phyloP scores from a whole-genome alignment of 2,329 filamentous ascomycete genomes.

The Didymella sp. region DNA sequence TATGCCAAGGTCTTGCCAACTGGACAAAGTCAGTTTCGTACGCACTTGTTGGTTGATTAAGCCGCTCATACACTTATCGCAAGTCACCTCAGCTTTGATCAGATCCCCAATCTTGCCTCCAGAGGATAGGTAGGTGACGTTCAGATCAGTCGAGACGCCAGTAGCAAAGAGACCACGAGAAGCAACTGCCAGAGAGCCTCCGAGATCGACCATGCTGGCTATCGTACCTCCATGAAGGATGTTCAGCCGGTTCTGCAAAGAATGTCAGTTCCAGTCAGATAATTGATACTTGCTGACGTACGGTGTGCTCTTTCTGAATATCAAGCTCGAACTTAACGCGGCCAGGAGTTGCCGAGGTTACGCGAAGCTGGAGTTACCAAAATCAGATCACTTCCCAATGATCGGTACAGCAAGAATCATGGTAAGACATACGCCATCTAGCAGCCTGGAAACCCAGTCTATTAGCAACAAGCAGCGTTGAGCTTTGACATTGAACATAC shows the following conservation, averaged over 20 bases:
- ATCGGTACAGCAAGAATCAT: background rate
- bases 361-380: slow-evolving; percentile 62
- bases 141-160: slow-evolving; percentile 71
- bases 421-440: slow-evolving; percentile 48
- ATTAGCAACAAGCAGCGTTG: slow-evolving; percentile 1
- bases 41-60: too few relatives aligned
- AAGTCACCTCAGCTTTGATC: slow-evolving; percentile 66
- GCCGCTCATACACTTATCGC: slow-evolving; percentile 65
- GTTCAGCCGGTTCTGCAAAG: slow-evolving; percentile 71
- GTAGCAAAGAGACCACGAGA: slow-evolving; percentile 70
- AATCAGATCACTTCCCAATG: too few relatives aligned
- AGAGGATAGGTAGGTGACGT: slow-evolving; percentile 69
- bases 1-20: slow-evolving; percentile 71
- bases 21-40: slow-evolving; percentile 47
- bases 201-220: slow-evolving; percentile 74
- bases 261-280: slow-evolving; percentile 6
- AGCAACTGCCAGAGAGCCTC: slow-evolving; percentile 70
- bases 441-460: slow-evolving; percentile 39
- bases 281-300: slow-evolving; percentile 48
- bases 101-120: slow-evolving; percentile 69
- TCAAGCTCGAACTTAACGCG: slow-evolving; percentile 78
- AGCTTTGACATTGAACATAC: slow-evolving; percentile 63
- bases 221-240: slow-evolving; percentile 82
- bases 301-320: slow-evolving; percentile 77
- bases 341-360: slow-evolving; percentile 69